These are phyloP conservation scores for Ophiosphaerella herpotricha DNA, from an alignment of 2,329 filamentous ascomycete species.

Conservation along the genomic window DNA sequence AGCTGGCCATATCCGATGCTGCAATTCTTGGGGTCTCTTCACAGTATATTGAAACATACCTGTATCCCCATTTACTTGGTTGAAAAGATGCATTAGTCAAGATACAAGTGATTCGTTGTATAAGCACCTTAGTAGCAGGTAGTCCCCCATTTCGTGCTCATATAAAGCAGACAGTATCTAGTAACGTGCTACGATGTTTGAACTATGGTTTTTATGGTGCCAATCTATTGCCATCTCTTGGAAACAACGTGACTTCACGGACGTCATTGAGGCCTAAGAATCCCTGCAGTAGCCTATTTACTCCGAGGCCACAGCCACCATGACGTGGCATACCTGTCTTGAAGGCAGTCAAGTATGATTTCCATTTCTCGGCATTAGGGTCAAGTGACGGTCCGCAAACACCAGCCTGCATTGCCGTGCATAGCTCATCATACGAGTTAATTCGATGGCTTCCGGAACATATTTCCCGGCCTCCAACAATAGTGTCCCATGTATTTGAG, in stretches of 20 bases:
- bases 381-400: not conserved
- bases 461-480: not conserved
- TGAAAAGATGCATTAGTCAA: not conserved
- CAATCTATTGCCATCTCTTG: not conserved
- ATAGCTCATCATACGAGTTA: not conserved
- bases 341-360: constrained; percentile 1
- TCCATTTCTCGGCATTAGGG: not conserved
- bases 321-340: constrained; percentile 1
- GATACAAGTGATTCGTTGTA: not conserved
- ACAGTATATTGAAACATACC: not conserved
- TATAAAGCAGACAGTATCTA: no score
- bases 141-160: no score
- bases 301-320: constrained; percentile 1
- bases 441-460: not conserved
- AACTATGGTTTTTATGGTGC: not conserved
- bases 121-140: not conserved
- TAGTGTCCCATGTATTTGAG: not conserved
- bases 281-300: not conserved
- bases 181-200: not conserved
- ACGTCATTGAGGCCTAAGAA: constrained; percentile 1
- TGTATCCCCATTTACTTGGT: not conserved
- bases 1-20: not conserved
- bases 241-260: not conserved
- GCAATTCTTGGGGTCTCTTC: not conserved
- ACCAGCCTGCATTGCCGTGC: not conserved